Conservation (phyloP, 2,329 filamentous ascomycete species). For the Fusarium pseudonygamai region DNA sequence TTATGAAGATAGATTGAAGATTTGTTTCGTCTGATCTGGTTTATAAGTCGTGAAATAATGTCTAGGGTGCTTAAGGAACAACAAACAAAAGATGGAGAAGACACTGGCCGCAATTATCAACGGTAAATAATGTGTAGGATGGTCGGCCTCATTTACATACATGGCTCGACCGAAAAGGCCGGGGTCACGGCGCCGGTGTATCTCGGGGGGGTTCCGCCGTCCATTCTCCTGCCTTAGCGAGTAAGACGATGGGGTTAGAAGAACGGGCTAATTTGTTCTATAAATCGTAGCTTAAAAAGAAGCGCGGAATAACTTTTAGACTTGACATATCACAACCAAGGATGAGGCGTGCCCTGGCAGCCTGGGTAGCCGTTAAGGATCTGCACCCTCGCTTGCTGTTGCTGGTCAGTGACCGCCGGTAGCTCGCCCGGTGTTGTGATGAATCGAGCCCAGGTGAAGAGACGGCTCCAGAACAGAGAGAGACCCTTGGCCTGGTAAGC, state of each 20-base stretch:
- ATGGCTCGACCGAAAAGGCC: conserved; percentile 19
- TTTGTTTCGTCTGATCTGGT: conserved; percentile 1
- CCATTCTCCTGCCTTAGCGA: conserved; percentile 19
- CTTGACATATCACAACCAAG: conserved; percentile 8
- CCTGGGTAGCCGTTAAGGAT: conserved; percentile 20
- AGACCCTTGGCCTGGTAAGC: conserved; percentile 26
- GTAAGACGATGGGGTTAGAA: conserved; percentile 10
- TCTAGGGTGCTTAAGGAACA: conserved; percentile 4
- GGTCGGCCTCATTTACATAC: conserved; percentile 34
- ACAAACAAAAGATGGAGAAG: conserved; percentile 33
- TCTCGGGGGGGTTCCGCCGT: conserved; percentile 26
- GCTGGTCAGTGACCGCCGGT: conserved; percentile 5
- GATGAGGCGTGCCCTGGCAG: neutral
- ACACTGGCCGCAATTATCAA: conserved; percentile 1
- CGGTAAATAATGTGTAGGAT: neutral
- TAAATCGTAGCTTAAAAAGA: conserved; percentile 21
- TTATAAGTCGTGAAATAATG: conserved; percentile 27
- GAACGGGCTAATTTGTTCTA: conserved; percentile 26
- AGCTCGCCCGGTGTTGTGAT: conserved; percentile 6
- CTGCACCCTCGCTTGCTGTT: conserved; percentile 13
- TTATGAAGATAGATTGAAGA: neutral
- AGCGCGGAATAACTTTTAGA: conserved; percentile 12
- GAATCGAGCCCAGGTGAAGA: conserved; percentile 18
- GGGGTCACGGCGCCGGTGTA: conserved; percentile 19
- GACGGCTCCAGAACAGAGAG: neutral